Evolutionary conservation across 768 basidiomycete species (phyloP).

Genomic region (Infundibulicybe gibba): DNA sequence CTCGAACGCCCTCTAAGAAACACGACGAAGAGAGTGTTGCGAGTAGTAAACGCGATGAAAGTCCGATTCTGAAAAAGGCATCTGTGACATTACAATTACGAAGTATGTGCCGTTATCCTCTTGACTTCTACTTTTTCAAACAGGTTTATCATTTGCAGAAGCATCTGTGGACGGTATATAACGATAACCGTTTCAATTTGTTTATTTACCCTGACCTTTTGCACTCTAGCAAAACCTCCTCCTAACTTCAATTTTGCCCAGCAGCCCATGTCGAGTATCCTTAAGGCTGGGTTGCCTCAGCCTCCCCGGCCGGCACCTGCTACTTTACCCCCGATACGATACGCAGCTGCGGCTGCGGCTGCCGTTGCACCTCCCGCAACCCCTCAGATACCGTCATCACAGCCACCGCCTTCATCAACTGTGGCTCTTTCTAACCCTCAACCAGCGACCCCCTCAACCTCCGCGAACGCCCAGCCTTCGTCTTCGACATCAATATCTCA

Average conservation of each 20-base stretch:
- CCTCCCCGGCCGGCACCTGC: conserved; percentile 48
- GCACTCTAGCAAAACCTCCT: conserved; percentile 58
- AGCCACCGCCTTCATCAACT: conserved; percentile 32
- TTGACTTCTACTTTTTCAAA: conserved; percentile 1
- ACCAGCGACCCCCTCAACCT: conserved; percentile 35
- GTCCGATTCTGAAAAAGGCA: conserved; percentile 80
- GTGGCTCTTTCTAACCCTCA: conserved; percentile 8
- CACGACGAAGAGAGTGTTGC: conserved; percentile 76
- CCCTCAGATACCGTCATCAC: conserved; percentile 25
- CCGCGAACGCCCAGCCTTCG: conserved; percentile 6
- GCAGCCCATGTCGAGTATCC: conserved; percentile 70
- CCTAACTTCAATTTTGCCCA: conserved; percentile 79
- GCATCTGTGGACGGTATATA: conserved; percentile 65
- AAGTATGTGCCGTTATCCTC: conserved; percentile 46
- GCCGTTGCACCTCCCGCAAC: conserved; percentile 33
- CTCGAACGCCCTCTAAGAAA: conserved; percentile 67
- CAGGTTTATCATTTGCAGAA: conserved; percentile 39
- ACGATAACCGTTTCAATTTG: too few species aligned
- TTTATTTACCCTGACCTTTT: too few species aligned
- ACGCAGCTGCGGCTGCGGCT: conserved; percentile 87
- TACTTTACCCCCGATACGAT: conserved; percentile 76
- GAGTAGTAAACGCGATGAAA: conserved; percentile 77
- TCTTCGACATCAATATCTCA: conserved; percentile 23
- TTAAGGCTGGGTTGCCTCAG: conserved; percentile 68
- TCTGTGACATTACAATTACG: conserved; percentile 57